phyloP scores from a whole-genome alignment of 2,329 filamentous ascomycete genomes.

The Pseudogymnoascus pannorum region DNA sequence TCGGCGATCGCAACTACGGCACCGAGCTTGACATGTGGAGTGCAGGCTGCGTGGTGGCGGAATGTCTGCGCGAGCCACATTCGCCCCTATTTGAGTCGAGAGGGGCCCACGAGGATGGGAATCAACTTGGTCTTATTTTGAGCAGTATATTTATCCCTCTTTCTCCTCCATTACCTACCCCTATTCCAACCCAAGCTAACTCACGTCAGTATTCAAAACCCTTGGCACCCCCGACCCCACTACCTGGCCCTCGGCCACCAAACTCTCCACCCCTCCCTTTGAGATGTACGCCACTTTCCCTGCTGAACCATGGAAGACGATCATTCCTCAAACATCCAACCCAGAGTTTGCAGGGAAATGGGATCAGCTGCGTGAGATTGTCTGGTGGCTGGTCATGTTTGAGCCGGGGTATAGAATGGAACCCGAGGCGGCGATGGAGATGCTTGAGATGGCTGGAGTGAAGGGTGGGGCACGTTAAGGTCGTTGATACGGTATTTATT shows the following conservation, averaged over 20 bases:
- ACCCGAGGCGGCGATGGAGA: background rate
- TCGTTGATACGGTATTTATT: background rate
- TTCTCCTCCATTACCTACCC: background rate
- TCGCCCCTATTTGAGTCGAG: constrained; percentile 76
- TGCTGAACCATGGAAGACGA: background rate
- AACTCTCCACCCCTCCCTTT: constrained; percentile 71
- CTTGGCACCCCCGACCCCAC: constrained; percentile 77
- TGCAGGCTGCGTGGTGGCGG: constrained; percentile 74
- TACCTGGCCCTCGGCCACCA: constrained; percentile 72
- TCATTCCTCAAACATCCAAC: background rate
- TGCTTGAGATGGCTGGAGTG: background rate
- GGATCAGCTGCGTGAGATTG: constrained; percentile 19
- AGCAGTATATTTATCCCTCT: background rate
- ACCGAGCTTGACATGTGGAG: constrained; percentile 81
- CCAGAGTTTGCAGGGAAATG: background rate
- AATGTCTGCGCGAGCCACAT: constrained; percentile 52
- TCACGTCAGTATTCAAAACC: constrained; percentile 74
- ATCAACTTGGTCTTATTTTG: constrained; percentile 80
- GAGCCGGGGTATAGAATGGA: background rate
- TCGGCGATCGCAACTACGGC: constrained; percentile 70
- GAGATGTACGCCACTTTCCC: constrained; percentile 75
- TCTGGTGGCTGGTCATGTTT: background rate
- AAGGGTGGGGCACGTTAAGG: background rate
- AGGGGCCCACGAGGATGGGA: constrained; percentile 66
- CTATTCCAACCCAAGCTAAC: background rate